Evolutionary conservation across 805 yeast genomes (phyloP), one percentile per base, ranked within the genome.

Genomic region (Candida sanyiensis): DNA sequence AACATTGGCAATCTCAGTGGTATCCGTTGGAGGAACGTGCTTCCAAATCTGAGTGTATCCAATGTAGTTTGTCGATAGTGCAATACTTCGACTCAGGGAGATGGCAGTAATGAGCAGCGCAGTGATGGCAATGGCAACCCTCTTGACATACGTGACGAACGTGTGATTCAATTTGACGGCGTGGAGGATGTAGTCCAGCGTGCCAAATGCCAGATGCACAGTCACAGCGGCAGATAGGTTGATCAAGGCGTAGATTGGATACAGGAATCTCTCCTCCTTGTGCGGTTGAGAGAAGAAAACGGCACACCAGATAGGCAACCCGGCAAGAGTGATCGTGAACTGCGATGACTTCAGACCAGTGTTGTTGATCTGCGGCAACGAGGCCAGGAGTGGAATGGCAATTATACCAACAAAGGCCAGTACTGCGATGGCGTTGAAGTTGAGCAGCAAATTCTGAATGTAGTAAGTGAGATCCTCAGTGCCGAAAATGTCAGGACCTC

Each of bases 401-500:
- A 70, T 5, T 3, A 66, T 22, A 2, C 77, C 78, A 11, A 60
- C 5, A 18, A 54, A 54, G 0, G 70, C 74, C 16, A 77, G 50
- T 1, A 70, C 44, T 0, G 64, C 66, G 20, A 78, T 58, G 22
- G 70, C 44, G 63, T 83, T 83, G 69, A 87, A 88, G 59, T 89
- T 90, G 42, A 90, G 63, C 4, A 78, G 42, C 34, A 90, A 61
- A 52, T 89, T 88, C 42, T 70, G 54, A 9, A 77, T 45, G 53
- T 90, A 90, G 58, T 84, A 90, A 25, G 64, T 56, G 62, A 82
- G 67, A 11, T 93, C 86, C 58, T 89, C 97, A 6, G 74, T 74
- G 20, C 97, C 97, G 61, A 88, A 90, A 18, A 90, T 87, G 43
- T 84, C 80, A 2, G 97, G 97, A 0, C 97, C 97, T 19, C 85